These are phyloP conservation scores for Colletotrichum paranaense DNA, from an alignment of 2,329 filamentous ascomycete species.

Conservation along the genomic window DNA sequence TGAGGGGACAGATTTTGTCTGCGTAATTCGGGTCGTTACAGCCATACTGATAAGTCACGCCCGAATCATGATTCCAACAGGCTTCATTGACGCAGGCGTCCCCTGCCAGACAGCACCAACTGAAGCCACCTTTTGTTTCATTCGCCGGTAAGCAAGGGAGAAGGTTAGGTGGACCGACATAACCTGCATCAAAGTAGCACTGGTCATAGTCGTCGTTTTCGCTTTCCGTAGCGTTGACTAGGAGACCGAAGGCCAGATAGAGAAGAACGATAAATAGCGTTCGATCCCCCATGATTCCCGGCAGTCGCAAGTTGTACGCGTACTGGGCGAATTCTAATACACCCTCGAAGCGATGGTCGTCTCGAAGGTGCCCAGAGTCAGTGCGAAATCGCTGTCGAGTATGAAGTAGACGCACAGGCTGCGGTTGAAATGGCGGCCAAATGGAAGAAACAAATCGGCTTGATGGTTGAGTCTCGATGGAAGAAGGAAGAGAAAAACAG, in stretches of 20 bases:
- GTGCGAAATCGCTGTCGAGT: background rate
- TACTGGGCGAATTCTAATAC: background rate
- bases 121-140: background rate
- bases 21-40: conserved; percentile 32
- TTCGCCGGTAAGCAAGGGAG: conserved; percentile 13
- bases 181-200: conserved; percentile 26
- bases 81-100: conserved; percentile 17
- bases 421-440: background rate
- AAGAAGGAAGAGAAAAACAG: background rate
- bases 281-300: background rate
- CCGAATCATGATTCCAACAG: conserved; percentile 11
- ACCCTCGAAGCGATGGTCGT: too few species aligned
- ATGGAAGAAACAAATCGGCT: background rate
- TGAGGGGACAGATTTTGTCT: conserved; percentile 21
- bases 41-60: conserved; percentile 29
- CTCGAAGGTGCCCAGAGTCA: background rate
- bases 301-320: background rate
- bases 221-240: background rate
- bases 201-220: conserved; percentile 21
- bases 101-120: conserved; percentile 28
- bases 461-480: background rate
- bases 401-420: background rate
- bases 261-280: background rate
- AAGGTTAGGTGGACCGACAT: background rate
- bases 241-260: background rate